Evolutionary conservation across 495 filamentous ascomycete genomes (phyloP).

Genomic region (Aspergillus funiculosus): DNA sequence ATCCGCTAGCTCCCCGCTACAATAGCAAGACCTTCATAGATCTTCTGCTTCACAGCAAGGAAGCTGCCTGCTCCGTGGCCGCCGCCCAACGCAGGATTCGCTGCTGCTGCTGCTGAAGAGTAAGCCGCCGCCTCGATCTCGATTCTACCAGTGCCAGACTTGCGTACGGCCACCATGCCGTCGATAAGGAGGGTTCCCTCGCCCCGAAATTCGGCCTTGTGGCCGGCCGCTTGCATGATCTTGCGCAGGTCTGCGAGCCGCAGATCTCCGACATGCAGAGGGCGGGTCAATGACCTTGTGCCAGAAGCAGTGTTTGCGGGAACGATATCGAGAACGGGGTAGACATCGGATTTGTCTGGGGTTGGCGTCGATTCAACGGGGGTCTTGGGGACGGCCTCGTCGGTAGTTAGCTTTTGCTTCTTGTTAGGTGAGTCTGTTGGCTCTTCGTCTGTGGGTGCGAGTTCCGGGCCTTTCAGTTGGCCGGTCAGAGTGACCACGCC

Average conservation of each 20-base stretch:
- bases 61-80: constrained; percentile 53
- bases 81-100: constrained; percentile 28
- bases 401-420: constrained; percentile 53
- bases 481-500: constrained; percentile 86
- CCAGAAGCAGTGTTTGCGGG: constrained; percentile 71
- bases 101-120: constrained; percentile 30
- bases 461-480: constrained; percentile 41
- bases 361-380: constrained; percentile 15
- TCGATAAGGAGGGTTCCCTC: constrained; percentile 91
- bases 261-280: constrained; percentile 91
- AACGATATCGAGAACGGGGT: constrained; percentile 71
- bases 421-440: constrained; percentile 52
- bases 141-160: constrained; percentile 77
- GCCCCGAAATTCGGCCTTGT: constrained; percentile 86
- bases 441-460: constrained; percentile 26
- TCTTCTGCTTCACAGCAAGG: constrained; percentile 69
- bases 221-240: constrained; percentile 72
- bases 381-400: constrained; percentile 23
- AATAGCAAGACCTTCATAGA: constrained; percentile 79
- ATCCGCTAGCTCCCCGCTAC: constrained; percentile 58
- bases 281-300: constrained; percentile 70
- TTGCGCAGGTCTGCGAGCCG: constrained; percentile 82
- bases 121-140: constrained; percentile 75
- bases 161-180: constrained; percentile 78
- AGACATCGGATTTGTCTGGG: constrained; percentile 28